Conservation (phyloP, 225 moss, liverwort and hornwort genomes). For the Straminergon stramineum region DNA sequence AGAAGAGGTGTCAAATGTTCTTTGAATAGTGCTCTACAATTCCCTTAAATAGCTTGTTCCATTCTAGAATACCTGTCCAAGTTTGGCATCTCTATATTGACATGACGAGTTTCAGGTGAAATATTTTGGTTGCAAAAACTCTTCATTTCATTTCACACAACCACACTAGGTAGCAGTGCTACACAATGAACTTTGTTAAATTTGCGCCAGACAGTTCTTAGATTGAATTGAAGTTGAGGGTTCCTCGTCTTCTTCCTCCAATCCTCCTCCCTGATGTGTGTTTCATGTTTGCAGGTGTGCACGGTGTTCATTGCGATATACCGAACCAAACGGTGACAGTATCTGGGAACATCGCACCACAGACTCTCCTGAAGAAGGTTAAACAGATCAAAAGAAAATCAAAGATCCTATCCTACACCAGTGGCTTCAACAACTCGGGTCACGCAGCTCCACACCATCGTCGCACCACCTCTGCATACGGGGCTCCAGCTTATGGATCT, state of each 20-base stretch:
- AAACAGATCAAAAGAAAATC: slow-evolving; percentile 39
- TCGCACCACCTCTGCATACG: background rate
- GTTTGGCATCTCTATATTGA: background rate
- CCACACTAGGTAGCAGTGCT: background rate
- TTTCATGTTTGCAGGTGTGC: slow-evolving; percentile 17
- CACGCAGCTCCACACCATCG: background rate
- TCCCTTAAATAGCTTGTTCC: background rate
- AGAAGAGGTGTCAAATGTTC: background rate
- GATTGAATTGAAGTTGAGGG: background rate
- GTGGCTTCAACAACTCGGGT: background rate
- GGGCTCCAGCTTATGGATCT: background rate
- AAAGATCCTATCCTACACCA: slow-evolving; percentile 25
- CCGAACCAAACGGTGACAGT: slow-evolving; percentile 31
- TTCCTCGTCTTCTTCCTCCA: too few relatives aligned
- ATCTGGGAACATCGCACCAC: slow-evolving; percentile 26
- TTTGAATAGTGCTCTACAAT: background rate
- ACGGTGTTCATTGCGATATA: slow-evolving; percentile 23
- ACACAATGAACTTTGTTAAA: background rate
- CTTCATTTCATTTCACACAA: background rate
- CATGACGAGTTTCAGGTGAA: background rate
- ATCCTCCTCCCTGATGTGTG: background rate
- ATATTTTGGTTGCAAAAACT: too few relatives aligned
- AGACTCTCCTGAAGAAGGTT: slow-evolving; percentile 24
- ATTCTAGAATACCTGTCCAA: background rate
- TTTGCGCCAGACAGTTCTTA: background rate